phyloP scores from a whole-genome alignment of 2,329 filamentous ascomycete species.

The Macrophomina pseudophaseolina region DNA sequence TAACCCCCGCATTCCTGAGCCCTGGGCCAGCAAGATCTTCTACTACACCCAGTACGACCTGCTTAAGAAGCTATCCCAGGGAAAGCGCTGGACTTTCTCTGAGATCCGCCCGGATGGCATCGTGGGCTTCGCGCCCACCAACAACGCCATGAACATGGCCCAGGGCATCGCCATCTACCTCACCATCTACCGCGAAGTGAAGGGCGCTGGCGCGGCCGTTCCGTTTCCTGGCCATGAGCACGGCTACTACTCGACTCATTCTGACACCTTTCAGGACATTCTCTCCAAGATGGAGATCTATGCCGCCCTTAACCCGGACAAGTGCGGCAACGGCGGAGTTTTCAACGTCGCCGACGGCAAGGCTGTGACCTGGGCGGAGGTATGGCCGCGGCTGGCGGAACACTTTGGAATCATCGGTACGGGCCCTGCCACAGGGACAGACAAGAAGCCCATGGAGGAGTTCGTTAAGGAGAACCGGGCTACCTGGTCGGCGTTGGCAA shows the following conservation, averaged over 20 bases:
- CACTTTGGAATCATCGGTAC: slow-evolving; percentile 54
- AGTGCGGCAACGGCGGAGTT: slow-evolving; percentile 37
- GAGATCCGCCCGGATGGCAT: slow-evolving; percentile 50
- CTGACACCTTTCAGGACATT: slow-evolving; percentile 49
- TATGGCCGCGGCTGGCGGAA: slow-evolving; percentile 54
- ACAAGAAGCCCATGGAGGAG: slow-evolving; percentile 37
- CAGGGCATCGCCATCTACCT: slow-evolving; percentile 47
- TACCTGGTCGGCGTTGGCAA: slow-evolving; percentile 37
- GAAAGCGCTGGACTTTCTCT: slow-evolving; percentile 48
- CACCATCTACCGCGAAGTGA: slow-evolving; percentile 42
- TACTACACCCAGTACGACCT: slow-evolving; percentile 51
- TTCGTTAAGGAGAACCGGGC: slow-evolving; percentile 38
- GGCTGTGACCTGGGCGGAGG: slow-evolving; percentile 47
- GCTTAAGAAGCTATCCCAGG: slow-evolving; percentile 42
- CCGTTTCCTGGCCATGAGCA: slow-evolving; percentile 47
- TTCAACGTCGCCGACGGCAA: slow-evolving; percentile 51
- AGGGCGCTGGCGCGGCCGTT: slow-evolving; percentile 46
- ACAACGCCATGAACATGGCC: slow-evolving; percentile 47
- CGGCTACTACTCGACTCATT: slow-evolving; percentile 46
- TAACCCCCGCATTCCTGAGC: slow-evolving; percentile 41
- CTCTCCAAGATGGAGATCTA: slow-evolving; percentile 50
- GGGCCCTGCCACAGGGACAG: slow-evolving; percentile 32
- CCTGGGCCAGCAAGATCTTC: slow-evolving; percentile 45
- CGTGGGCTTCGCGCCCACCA: slow-evolving; percentile 49
- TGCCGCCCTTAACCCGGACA: slow-evolving; percentile 49